Evolutionary conservation across 148 eudicot genomes (phyloP).

Genomic region (Camellia sinensis): DNA sequence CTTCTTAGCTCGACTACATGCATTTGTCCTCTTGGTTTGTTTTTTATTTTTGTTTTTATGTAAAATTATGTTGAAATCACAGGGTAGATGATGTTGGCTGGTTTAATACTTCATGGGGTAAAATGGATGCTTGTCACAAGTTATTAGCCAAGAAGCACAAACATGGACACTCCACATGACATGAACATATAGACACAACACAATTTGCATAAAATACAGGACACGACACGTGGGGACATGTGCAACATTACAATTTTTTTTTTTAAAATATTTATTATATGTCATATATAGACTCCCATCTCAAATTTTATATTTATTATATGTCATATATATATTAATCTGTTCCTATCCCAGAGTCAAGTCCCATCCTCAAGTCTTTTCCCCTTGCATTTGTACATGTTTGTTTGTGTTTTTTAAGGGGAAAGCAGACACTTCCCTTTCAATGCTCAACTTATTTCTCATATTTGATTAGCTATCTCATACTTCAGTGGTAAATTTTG

Average conservation of each 20-base stretch:
- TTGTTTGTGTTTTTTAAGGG: background rate
- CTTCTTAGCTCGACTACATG: background rate
- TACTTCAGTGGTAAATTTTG: background rate
- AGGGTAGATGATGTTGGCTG: background rate
- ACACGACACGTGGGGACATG: no score
- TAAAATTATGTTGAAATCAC: background rate
- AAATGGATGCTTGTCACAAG: background rate
- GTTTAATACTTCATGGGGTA: background rate
- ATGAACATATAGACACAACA: no score
- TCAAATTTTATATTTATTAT: no score
- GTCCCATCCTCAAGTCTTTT: no score
- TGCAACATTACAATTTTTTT: no score
- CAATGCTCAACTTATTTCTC: constrained; percentile 7
- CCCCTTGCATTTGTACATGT: background rate
- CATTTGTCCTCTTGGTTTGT: background rate
- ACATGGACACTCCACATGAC: no score
- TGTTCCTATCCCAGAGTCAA: no score
- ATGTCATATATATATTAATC: no score
- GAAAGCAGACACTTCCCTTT: background rate
- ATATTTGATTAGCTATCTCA: background rate
- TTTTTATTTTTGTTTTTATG: background rate
- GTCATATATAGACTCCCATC: no score
- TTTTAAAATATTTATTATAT: no score
- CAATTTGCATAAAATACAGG: no score
- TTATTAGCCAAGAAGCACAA: background rate